Base-by-base conservation (phyloP, 176 grass and related monocot species). In the Coix lacrymajobi region DNA sequence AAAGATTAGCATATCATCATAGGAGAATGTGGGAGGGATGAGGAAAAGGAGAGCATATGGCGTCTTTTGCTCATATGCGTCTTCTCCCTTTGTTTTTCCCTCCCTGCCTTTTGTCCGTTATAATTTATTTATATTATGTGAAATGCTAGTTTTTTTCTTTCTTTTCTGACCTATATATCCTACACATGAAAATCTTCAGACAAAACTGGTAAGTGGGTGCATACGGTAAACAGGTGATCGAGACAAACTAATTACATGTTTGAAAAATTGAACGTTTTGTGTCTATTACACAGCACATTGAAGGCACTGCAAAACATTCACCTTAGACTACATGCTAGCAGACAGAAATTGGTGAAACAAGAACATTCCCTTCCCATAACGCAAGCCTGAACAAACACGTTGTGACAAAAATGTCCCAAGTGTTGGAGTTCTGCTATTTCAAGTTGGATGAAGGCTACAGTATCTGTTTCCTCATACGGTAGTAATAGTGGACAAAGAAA, bases 1-100 rank as follows among this genome's bases (percentile, higher is more conserved):
- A 86, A 90, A 69, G 84, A 86, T 68, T 79, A 75, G 48, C 84
- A 79, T 79, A 86, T 87, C 84, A 90, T 90, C 84, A 83, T 83
- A 69, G 88, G 84, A 65, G 68, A 83, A 73, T 78, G 66, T 89
- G 78, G 43, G 28, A 65, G 28, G 13, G 37, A 77, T 22, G 65
- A 76, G 69, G 24, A 74, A 67, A 84, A 79, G 30, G 66, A 40
- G 48, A 4, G 73, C 4, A 0, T 63, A 0, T 63, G 71, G 0
- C 65, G 44, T 81, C 44, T 82, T 81, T 81, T 85, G 81, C 54
- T 77, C 69, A 73, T 76, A 66, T 81, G 41, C 25, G 7, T 16
- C 36, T 54, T 16, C 36, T 54, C 11, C 54, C 31, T 71, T 44
- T 90, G 32, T 73, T 77, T 75, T 70, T 72, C 22, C 39, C 32